Base-by-base conservation (phyloP, 2,329 filamentous ascomycete genomes). In the Trichoderma sp. region DNA sequence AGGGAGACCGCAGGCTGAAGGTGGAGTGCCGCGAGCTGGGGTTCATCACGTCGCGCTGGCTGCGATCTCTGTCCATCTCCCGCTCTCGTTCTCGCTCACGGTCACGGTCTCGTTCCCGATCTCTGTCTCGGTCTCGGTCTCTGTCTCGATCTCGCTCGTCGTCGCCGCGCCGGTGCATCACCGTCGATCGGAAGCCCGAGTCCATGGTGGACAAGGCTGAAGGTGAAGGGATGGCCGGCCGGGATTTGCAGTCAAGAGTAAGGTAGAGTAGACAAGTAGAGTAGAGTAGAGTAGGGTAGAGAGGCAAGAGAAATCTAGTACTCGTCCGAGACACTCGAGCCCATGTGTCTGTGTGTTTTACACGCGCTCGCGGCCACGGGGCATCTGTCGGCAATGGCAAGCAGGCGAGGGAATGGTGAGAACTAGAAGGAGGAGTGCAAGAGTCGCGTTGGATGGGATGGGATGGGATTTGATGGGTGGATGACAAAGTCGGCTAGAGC, bases 1-100 rank as follows among this genome's bases (percentile, higher is more conserved):
- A 87, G 57, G 67, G 67, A 23, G 85, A 87, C 78, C 85, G 83
- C 79, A 86, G 79, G 77, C 80, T 84, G 78, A 87, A 86, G 79
- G 79, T 78, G 72, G 83, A 81, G 76, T 83, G 84, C 74, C 80
- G 79, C 75, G 77, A 75, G 76, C 74, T 76, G 77, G 81, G 81
- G 76, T 82, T 84, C 78, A 84, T 80, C 75, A 85, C 83, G 79
- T 87, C 84, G 83, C 84, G 85, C 75, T 81, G 80, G 64, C 34
- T 34, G 53, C 34, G 65, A 23, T 68, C 47, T 57, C 65, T 53
- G 73, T 81, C 80, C 20, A 15, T 28, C 9, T 63, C 58, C 12
- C 58, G 58, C 30, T 61, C 58, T 12, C 43, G 28, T 2, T 65
- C 63, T 17, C 43, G n/a, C 2, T 65, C 63, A 4, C 63, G 50